Percentiles rank a stretch among this genome's conserved stretches.
Evolutionary conservation across 257 asterid species (phyloP).

Genomic region (Scutellaria barbata): DNA sequence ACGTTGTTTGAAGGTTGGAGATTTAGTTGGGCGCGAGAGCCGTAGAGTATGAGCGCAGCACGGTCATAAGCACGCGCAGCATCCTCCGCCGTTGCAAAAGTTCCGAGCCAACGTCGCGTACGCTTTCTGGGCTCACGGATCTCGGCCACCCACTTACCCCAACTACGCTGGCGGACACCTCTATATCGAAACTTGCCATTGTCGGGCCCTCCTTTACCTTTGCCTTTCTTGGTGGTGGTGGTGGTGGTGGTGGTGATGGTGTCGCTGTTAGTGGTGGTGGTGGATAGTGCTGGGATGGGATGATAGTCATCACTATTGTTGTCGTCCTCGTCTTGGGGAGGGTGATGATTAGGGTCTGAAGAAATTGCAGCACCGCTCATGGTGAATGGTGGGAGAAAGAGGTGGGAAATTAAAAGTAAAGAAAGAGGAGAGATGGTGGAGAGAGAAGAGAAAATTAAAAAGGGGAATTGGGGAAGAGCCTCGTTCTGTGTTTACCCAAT

Average conservation of each 20-base stretch:
- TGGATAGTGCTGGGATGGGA: conserved; percentile 22
- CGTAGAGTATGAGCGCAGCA: conserved; percentile 79
- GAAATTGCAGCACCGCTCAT: conserved; percentile 66
- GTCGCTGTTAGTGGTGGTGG: conserved; percentile 25
- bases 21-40: conserved; percentile 78
- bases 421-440: not conserved
- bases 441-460: conserved; percentile 40
- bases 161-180: conserved; percentile 93
- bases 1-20: conserved; percentile 57
- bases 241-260: not conserved
- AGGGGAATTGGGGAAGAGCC: conserved; percentile 29
- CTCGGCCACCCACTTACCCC: conserved; percentile 99
- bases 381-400: conserved; percentile 45
- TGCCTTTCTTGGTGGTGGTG: conserved; percentile 36
- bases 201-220: conserved; percentile 90
- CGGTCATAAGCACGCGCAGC: conserved; percentile 99
- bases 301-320: not conserved
- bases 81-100: conserved; percentile 91
- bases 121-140: conserved; percentile 89
- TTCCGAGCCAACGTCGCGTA: conserved; percentile 85
- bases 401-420: conserved; percentile 42
- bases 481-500: conserved; percentile 72
- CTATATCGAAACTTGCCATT: conserved; percentile 74
- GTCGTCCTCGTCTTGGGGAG: conserved; percentile 33
- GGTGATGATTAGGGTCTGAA: conserved; percentile 44